phyloP scores from a whole-genome alignment of 306 rosid genomes.

The Abrus precatorius region DNA sequence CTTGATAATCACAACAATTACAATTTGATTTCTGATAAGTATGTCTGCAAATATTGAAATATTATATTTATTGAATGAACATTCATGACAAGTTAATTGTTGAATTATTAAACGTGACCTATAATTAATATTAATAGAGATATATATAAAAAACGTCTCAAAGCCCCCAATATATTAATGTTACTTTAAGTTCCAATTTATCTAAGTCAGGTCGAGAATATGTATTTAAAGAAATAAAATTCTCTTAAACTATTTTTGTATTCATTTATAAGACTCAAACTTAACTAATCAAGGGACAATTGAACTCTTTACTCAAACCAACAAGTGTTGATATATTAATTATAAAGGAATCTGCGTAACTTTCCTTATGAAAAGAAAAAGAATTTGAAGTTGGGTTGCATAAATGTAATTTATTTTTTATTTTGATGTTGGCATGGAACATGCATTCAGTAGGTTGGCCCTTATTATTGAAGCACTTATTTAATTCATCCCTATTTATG shows the following conservation, averaged over 20 bases:
- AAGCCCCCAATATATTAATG: not conserved
- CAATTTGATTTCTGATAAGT: too few species aligned
- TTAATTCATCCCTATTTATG: not conserved
- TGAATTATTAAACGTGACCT: not conserved
- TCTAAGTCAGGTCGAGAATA: not conserved
- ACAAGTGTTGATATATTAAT: not conserved
- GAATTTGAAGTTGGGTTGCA: not conserved
- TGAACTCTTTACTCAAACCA: not conserved
- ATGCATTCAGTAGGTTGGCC: slow-evolving; percentile 24
- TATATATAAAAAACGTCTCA: not conserved
- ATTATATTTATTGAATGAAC: not conserved
- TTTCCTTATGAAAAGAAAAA: not conserved
- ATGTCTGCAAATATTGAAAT: too few species aligned
- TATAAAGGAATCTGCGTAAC: not conserved
- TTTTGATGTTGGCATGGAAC: slow-evolving; percentile 8
- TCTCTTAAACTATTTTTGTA: too few species aligned
- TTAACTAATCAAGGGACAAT: not conserved
- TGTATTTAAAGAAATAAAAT: too few species aligned
- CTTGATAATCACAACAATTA: too few species aligned
- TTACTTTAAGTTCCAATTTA: too few species aligned
- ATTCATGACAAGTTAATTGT: not conserved
- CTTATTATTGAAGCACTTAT: not conserved
- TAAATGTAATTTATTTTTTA: too few species aligned
- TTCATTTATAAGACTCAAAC: not conserved
- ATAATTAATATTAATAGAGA: too few species aligned